Percentiles rank a stretch among this genome's conserved stretches.
Evolutionary conservation across 331 rosid genomes (phyloP).

Genomic region (Pyracantha coccinea): DNA sequence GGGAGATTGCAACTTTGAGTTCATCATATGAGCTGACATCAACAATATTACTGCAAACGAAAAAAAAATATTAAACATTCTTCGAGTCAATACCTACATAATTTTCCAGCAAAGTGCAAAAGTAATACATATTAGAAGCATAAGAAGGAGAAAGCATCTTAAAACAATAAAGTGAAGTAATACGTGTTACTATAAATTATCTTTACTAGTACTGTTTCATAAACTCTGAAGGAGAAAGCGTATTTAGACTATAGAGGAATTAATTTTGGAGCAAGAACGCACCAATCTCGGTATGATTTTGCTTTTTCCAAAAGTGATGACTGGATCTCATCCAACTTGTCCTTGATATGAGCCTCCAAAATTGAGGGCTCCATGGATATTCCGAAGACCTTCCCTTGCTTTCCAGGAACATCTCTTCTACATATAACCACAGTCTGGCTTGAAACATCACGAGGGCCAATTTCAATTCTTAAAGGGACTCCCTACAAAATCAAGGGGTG

Average conservation of each 20-base stretch:
- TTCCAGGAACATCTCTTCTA: slow-evolving; percentile 92
- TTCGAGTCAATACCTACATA: not conserved
- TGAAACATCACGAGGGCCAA: slow-evolving; percentile 93
- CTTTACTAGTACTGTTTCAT: not conserved
- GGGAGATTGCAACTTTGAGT: slow-evolving; percentile 76
- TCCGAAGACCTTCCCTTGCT: slow-evolving; percentile 92
- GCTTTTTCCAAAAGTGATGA: slow-evolving; percentile 70
- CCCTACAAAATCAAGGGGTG: slow-evolving; percentile 54
- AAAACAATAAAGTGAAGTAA: no score
- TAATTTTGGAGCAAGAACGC: slow-evolving; percentile 2
- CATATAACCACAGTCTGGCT: slow-evolving; percentile 82
- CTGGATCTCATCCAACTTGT: slow-evolving; percentile 77
- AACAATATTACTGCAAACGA: slow-evolving; percentile 63
- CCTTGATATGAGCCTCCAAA: slow-evolving; percentile 70
- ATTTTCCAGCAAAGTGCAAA: not conserved
- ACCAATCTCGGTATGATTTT: slow-evolving; percentile 85
- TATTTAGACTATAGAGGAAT: not conserved
- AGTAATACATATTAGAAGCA: not conserved
- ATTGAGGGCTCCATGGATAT: slow-evolving; percentile 75
- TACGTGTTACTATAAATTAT: not conserved
- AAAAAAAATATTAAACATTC: not conserved
- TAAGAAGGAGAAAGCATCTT: not conserved
- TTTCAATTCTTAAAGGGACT: slow-evolving; percentile 92
- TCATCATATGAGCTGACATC: slow-evolving; percentile 87
- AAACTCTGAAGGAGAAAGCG: not conserved